Percentiles rank a stretch among this genome's conserved stretches.
Evolutionary conservation across 2,329 filamentous ascomycete species (phyloP).

Genomic region (Colletotrichum sp.): DNA sequence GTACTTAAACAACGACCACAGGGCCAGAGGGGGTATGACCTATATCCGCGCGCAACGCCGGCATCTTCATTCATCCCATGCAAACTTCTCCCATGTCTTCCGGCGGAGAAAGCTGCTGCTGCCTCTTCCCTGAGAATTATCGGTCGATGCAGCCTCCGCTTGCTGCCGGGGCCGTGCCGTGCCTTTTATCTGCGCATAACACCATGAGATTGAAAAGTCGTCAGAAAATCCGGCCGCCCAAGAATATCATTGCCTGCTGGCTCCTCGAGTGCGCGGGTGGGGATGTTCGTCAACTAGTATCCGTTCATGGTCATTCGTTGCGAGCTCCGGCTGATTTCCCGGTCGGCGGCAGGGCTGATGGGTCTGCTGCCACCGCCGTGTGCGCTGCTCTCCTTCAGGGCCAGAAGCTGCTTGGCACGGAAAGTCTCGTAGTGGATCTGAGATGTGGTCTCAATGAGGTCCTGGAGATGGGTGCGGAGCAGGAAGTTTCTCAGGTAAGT

Average conservation of each 20-base stretch:
- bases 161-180: slow-evolving; percentile 11
- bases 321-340: slow-evolving; percentile 95
- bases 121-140: neutral
- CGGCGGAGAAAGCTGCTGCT: neutral
- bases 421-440: slow-evolving; percentile 99
- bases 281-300: slow-evolving; percentile 65
- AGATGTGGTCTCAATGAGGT: slow-evolving; percentile 98
- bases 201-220: slow-evolving; percentile 21
- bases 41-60: slow-evolving; percentile 10
- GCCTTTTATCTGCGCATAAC: slow-evolving; percentile 22
- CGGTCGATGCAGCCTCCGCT: slow-evolving; percentile 5
- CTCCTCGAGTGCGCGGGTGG: slow-evolving; percentile 12
- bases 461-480: slow-evolving; percentile 96
- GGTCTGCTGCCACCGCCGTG: slow-evolving; percentile 83
- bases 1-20: slow-evolving; percentile 18
- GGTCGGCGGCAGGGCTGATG: slow-evolving; percentile 93
- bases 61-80: slow-evolving; percentile 2
- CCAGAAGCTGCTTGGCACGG: slow-evolving; percentile 98
- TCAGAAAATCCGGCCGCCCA: slow-evolving; percentile 17
- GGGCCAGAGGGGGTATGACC: slow-evolving; percentile 9
- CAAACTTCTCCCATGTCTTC: slow-evolving; percentile 2
- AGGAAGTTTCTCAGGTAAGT: slow-evolving; percentile 98
- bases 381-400: slow-evolving; percentile 96
- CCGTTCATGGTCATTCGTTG: slow-evolving; percentile 99
- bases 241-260: slow-evolving; percentile 16